Conservation (phyloP, 1,284 basidiomycete genomes). For the Cutaneotrichosporon cyanovorans region DNA sequence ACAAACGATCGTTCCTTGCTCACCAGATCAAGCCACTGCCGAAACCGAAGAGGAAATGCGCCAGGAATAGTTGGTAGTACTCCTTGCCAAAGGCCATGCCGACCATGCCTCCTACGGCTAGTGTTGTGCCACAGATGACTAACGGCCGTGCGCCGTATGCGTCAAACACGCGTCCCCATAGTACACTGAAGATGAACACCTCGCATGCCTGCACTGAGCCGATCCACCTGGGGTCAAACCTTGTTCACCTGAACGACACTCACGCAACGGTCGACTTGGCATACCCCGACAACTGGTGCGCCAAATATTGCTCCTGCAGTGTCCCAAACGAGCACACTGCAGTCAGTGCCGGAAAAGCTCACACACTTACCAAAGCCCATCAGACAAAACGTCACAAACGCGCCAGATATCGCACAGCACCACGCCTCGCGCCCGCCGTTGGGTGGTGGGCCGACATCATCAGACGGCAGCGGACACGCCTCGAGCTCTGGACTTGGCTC, state of each 20-base stretch:
- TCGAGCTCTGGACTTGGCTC: too few species aligned
- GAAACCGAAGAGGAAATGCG: constrained; percentile 36
- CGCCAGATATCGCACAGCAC: constrained; percentile 31
- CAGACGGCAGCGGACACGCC: not conserved
- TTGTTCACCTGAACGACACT: constrained; percentile 3
- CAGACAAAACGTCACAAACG: constrained; percentile 37
- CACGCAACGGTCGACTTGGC: constrained; percentile 33
- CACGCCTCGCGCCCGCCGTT: constrained; percentile 42
- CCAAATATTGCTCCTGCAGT: constrained; percentile 34
- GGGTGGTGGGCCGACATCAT: constrained; percentile 32
- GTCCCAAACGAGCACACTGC: constrained; percentile 39
- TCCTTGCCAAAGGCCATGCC: constrained; percentile 37
- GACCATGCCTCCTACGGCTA: constrained; percentile 30
- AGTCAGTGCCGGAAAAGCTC: constrained; percentile 6
- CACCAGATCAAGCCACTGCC: constrained; percentile 32
- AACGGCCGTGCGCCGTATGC: constrained; percentile 33
- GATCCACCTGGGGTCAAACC: constrained; percentile 28
- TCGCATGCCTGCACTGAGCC: constrained; percentile 29
- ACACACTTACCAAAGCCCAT: constrained; percentile 40
- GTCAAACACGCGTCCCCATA: constrained; percentile 34
- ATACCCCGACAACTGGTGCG: constrained; percentile 30
- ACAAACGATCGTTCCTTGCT: too few species aligned
- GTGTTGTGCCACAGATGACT: constrained; percentile 26
- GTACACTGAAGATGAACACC: constrained; percentile 30
- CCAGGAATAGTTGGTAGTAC: constrained; percentile 41